Conservation (phyloP, 192 early-diverging fungal species). For the Coemansia sp. region DNA sequence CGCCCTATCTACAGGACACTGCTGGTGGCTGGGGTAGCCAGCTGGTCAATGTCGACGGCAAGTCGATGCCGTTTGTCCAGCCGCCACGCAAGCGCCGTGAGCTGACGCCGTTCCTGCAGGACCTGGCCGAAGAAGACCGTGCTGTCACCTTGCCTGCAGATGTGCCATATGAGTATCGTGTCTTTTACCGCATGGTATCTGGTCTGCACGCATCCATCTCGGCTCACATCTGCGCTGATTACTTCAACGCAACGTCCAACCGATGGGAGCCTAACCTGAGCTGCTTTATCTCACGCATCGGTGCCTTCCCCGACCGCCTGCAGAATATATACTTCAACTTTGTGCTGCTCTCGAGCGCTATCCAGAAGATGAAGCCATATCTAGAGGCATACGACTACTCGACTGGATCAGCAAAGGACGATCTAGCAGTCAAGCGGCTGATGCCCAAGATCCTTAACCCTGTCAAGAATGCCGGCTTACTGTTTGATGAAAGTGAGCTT, state of each 20-base stretch:
- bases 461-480: conserved; percentile 49
- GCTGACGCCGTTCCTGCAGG: conserved; percentile 51
- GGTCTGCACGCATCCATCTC: conserved; percentile 97
- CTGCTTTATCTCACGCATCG: conserved; percentile 89
- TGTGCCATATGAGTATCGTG: conserved; percentile 44
- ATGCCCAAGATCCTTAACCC: conserved; percentile 35
- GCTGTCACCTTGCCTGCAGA: conserved; percentile 50
- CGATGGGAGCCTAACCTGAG: conserved; percentile 88
- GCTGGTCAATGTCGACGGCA: conserved; percentile 45
- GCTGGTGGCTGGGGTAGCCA: conserved; percentile 52
- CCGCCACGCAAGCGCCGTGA: conserved; percentile 53
- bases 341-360: conserved; percentile 78
- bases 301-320: conserved; percentile 83
- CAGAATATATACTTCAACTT: conserved; percentile 97
- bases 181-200: conserved; percentile 43
- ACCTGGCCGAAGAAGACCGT: conserved; percentile 53
- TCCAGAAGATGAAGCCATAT: conserved; percentile 80
- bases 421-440: conserved; percentile 43
- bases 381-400: conserved; percentile 73
- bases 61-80: conserved; percentile 49
- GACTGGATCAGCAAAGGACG: conserved; percentile 60
- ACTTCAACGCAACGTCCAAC: conserved; percentile 82
- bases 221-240: conserved; percentile 95
- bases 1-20: conserved; percentile 58
- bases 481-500: conserved; percentile 89